Evolutionary conservation across 768 basidiomycete genomes (phyloP).

Genomic region (Phaeotremella fagi): DNA sequence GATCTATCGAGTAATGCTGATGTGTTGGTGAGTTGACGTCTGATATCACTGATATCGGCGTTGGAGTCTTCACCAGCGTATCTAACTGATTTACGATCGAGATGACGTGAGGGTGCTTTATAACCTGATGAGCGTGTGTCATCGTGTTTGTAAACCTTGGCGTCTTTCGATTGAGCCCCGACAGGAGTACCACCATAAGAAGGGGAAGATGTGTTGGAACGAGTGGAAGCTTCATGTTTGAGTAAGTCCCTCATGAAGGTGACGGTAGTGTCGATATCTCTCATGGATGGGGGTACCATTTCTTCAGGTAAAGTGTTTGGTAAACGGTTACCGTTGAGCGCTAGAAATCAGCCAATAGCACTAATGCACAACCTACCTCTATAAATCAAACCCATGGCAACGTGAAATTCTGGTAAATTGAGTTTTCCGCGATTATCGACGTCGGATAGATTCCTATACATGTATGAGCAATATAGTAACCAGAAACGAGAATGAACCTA

Average conservation of each 20-base stretch:
- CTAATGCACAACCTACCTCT: slow-evolving; percentile 58
- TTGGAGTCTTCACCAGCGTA: slow-evolving; percentile 60
- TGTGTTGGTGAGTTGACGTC: slow-evolving; percentile 71
- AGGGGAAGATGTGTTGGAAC: slow-evolving; percentile 52
- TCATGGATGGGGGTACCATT: slow-evolving; percentile 83
- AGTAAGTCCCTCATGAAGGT: slow-evolving; percentile 82
- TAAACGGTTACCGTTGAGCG: slow-evolving; percentile 83
- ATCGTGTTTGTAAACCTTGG: slow-evolving; percentile 82
- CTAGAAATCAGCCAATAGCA: slow-evolving; percentile 50
- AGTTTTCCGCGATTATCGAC: slow-evolving; percentile 89
- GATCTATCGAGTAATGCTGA: slow-evolving; percentile 73
- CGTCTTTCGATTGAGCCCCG: slow-evolving; percentile 57
- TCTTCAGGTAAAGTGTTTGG: slow-evolving; percentile 83
- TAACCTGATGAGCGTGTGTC: slow-evolving; percentile 66
- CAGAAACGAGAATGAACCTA: slow-evolving; percentile 49
- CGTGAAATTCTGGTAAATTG: slow-evolving; percentile 92
- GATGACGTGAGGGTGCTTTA: slow-evolving; percentile 71
- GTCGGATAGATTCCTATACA: slow-evolving; percentile 81
- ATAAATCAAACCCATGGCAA: slow-evolving; percentile 97
- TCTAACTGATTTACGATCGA: slow-evolving; percentile 77
- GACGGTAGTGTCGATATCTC: slow-evolving; percentile 82
- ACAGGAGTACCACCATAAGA: slow-evolving; percentile 20
- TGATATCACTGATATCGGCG: slow-evolving; percentile 77
- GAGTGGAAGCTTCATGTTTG: slow-evolving; percentile 66
- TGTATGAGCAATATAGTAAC: slow-evolving; percentile 3